These are phyloP conservation scores for Setaria viridis DNA, from an alignment of 202 grass and related monocot species.

Conservation along the genomic window DNA sequence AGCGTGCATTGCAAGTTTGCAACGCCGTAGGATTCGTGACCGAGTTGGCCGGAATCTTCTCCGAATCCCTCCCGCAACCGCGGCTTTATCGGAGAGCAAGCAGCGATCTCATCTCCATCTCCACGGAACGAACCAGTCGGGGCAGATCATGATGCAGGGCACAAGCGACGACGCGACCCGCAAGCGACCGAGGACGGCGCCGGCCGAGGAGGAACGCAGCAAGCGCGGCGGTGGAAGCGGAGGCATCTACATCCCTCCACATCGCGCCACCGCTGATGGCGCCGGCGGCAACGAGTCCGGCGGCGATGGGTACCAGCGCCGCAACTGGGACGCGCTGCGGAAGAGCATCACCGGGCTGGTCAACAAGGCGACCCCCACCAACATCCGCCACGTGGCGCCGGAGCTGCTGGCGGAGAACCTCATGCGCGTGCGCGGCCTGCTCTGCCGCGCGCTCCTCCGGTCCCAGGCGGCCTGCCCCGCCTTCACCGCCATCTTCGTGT, in stretches of 20 bases:
- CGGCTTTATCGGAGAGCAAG: no score
- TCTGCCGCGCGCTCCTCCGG: no score
- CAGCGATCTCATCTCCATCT: no score
- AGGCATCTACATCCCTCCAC: background rate
- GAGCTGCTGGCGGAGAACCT: slow-evolving; percentile 10
- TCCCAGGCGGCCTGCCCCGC: no score
- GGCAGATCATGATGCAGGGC: no score
- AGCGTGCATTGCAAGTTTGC: no score
- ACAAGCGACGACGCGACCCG: background rate
- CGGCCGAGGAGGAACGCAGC: background rate
- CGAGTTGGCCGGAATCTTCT: no score
- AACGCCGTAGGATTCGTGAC: no score
- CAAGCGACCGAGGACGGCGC: background rate
- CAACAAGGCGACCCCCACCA: slow-evolving; percentile 25
- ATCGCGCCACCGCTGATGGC: background rate
- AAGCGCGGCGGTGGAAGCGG: background rate
- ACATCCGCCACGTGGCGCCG: slow-evolving; percentile 1
- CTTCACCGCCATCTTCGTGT: no score
- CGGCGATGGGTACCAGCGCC: background rate
- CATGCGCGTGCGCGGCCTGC: no score
- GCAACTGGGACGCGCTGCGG: slow-evolving; percentile 6
- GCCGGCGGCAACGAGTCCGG: background rate
- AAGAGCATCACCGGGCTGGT: slow-evolving; percentile 14
- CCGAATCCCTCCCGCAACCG: no score
- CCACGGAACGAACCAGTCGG: no score